Evolutionary conservation across 768 basidiomycete genomes (phyloP).

Genomic region (Pleurotus platypus): DNA sequence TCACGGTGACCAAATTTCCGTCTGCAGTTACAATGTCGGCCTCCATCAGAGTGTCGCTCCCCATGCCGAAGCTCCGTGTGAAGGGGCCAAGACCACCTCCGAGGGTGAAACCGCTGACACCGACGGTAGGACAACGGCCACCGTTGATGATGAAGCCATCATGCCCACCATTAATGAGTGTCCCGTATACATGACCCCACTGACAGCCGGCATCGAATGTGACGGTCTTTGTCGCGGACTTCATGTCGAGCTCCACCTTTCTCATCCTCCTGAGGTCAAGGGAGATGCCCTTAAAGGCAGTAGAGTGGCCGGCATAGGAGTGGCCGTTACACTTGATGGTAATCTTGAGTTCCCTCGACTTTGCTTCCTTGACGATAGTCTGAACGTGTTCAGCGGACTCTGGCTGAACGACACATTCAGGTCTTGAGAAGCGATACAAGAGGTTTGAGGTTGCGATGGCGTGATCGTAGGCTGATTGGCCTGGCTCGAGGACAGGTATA

Average conservation of each 20-base stretch:
- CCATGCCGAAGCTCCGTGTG: slow-evolving; percentile 14
- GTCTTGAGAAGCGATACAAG: slow-evolving; percentile 13
- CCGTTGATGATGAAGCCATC: slow-evolving; percentile 13
- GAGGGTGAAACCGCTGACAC: slow-evolving; percentile 13
- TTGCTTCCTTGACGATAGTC: slow-evolving; percentile 9
- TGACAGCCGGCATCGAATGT: slow-evolving; percentile 13
- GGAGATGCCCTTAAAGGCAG: slow-evolving; percentile 13
- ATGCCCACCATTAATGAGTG: slow-evolving; percentile 12
- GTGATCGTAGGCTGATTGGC: slow-evolving; percentile 11
- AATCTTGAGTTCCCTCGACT: slow-evolving; percentile 7
- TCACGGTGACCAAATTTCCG: slow-evolving; percentile 12
- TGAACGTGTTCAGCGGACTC: slow-evolving; percentile 10
- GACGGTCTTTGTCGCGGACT: slow-evolving; percentile 6
- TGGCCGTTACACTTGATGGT: slow-evolving; percentile 15
- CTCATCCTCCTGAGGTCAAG: slow-evolving; percentile 12
- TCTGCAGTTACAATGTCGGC: slow-evolving; percentile 11
- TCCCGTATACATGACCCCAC: slow-evolving; percentile 14
- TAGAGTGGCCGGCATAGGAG: slow-evolving; percentile 14
- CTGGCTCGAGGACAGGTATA: slow-evolving; percentile 10
- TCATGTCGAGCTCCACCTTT: slow-evolving; percentile 10
- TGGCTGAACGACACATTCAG: slow-evolving; percentile 13
- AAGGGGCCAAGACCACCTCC: slow-evolving; percentile 15
- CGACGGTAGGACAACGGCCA: slow-evolving; percentile 13
- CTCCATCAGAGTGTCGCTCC: slow-evolving; percentile 13
- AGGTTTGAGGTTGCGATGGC: slow-evolving; percentile 14